A percentile compares a stretch with the other conserved stretches of the same genome.
Evolutionary conservation across 345 rosid genomes (phyloP).

Genomic region (Aethionema arabicum): DNA sequence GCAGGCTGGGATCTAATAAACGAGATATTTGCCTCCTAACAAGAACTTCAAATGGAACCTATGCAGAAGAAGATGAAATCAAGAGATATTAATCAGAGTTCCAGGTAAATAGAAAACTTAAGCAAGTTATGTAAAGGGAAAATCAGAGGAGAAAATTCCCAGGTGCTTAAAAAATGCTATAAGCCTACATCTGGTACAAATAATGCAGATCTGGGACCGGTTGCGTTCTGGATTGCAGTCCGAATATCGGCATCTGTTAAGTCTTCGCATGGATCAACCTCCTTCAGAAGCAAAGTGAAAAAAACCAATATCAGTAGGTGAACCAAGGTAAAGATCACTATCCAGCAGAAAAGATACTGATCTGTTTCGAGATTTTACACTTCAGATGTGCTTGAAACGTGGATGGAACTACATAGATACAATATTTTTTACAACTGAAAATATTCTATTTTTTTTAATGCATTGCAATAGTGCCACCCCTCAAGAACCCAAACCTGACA

Average conservation of each 20-base stretch:
- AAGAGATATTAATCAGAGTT: conserved; percentile 11
- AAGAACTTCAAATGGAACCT: conserved; percentile 98
- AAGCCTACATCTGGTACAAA: conserved; percentile 85
- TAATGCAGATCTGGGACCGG: conserved; percentile 85
- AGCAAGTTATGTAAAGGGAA: conserved; percentile 3
- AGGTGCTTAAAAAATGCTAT: neutral
- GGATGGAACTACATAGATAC: neutral
- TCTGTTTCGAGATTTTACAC: neutral
- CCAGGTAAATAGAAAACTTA: neutral
- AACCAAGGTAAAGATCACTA: conserved; percentile 10
- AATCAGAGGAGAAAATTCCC: conserved; percentile 5
- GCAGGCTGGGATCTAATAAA: conserved; percentile 90
- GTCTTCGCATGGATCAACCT: conserved; percentile 96
- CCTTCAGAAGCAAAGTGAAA: conserved; percentile 45
- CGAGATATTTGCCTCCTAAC: conserved; percentile 89
- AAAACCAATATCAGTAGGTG: conserved; percentile 11
- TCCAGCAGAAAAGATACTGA: neutral
- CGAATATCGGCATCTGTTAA: conserved; percentile 92
- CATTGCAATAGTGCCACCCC: conserved; percentile 1
- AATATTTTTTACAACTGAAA: neutral
- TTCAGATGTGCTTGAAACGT: conserved; percentile 1
- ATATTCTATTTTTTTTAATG: neutral
- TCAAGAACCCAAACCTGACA: conserved; percentile 6
- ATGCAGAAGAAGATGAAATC: conserved; percentile 24
- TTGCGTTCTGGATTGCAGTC: conserved; percentile 95